These are phyloP conservation scores for Kalmanozyma brasiliensis DNA, from an alignment of 1,284 basidiomycete genomes.

Conservation along the genomic window DNA sequence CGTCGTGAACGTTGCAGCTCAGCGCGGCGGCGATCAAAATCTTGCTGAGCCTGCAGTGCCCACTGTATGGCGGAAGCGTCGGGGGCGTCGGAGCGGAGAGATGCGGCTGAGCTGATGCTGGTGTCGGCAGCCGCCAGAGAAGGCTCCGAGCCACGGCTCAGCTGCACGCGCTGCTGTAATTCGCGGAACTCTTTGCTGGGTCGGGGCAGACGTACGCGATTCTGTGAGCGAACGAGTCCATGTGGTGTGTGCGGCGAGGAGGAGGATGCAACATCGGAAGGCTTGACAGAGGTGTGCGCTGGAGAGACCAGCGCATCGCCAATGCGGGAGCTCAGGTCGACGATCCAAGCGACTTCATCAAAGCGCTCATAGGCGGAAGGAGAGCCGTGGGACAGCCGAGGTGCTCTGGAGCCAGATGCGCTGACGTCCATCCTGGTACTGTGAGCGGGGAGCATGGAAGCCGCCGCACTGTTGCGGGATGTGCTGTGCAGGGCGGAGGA, in stretches of 20 bases:
- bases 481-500: not conserved
- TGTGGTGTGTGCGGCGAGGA: slow-evolving; percentile 2
- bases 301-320: slow-evolving; percentile 29
- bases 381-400: slow-evolving; percentile 15
- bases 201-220: slow-evolving; percentile 31
- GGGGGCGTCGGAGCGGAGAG: not conserved
- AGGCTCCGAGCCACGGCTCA: slow-evolving; percentile 1
- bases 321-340: slow-evolving; percentile 46
- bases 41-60: slow-evolving; percentile 37
- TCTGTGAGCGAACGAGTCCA: slow-evolving; percentile 7
- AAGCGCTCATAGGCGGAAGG: slow-evolving; percentile 48
- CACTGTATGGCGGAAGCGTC: slow-evolving; percentile 30
- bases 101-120: not conserved
- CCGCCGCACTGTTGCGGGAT: not conserved
- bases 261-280: slow-evolving; percentile 5
- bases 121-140: slow-evolving; percentile 7
- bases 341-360: slow-evolving; percentile 44
- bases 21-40: slow-evolving; percentile 37
- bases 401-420: not conserved
- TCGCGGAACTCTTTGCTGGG: slow-evolving; percentile 45
- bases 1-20: slow-evolving; percentile 26
- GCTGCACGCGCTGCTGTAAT: slow-evolving; percentile 26
- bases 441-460: not conserved
- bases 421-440: not conserved
- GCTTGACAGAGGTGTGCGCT: not conserved